Base-by-base conservation (phyloP, 345 rosid genomes). In the Bretschneidera sinensis region DNA sequence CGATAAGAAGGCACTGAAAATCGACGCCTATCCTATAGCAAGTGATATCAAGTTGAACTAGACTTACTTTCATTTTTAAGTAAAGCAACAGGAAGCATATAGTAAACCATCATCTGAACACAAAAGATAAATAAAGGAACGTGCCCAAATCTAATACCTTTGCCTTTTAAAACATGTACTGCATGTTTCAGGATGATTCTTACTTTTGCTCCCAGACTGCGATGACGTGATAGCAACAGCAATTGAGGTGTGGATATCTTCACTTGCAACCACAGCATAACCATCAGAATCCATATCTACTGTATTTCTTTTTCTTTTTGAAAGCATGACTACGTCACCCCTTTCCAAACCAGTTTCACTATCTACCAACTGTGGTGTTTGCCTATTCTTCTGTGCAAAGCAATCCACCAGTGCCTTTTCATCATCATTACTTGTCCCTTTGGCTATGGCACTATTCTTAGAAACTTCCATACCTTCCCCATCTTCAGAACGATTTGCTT, bases 231-330 rank as follows among this genome's bases (percentile, higher is more conserved):
- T 57, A 60, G 57, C 70, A 47, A 63, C 74, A 58, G 55, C 60
- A 58, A 43, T 57, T 39, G 65, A 60, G 54, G 63, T 21, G n/a
- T 28, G 24, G 56, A 53, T 62, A 71, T 74, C 72, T 73, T 68
- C 58, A 51, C 63, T 65, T 50, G 69, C 60, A 60, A 18, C 65
- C 51, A 53, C 22, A 25, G 48, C 69, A 64, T 76, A 68, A 43
- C 64, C 62, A 76, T 75, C 87, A 66, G 62, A 53, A 66, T 69
- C 72, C 24, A 50, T 24, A 57, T 50, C 73, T 47, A 25, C 61
- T 49, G 61, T 59, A 55, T 68, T 64, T 58, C 81, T 73, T 81
- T 77, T 80, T 43, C 80, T 70, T 77, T 84, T 78, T 54, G 66
- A 64, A 54, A 73, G 45, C 48, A 49, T 19, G 54, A 48, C 56